phyloP scores from a whole-genome alignment of 1,139 yeast genomes.

The Neolecta irregularis region DNA sequence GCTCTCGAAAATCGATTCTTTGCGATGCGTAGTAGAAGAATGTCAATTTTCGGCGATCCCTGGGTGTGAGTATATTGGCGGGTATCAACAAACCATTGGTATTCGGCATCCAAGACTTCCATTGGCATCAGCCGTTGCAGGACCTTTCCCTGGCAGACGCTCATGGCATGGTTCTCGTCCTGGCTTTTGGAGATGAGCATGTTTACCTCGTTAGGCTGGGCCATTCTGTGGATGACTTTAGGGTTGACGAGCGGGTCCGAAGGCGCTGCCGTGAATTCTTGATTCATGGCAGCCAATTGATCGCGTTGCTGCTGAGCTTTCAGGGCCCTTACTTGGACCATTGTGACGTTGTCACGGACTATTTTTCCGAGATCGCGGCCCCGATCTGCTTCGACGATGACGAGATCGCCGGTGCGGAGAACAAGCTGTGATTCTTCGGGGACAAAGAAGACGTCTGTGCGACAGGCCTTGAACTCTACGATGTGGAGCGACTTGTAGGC shows the following conservation, averaged over 20 bases:
- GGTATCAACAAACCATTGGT: constrained; percentile 47
- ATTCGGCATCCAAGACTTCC: constrained; percentile 60
- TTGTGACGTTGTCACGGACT: constrained; percentile 45
- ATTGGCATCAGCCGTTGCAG: constrained; percentile 33
- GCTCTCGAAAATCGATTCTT: constrained; percentile 80
- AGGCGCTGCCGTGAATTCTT: too few relatives aligned
- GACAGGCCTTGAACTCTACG: constrained; percentile 74
- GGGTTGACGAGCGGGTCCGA: constrained; percentile 29
- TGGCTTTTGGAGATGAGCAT: constrained; percentile 44
- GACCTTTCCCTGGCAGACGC: constrained; percentile 44
- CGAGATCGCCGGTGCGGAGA: constrained; percentile 57
- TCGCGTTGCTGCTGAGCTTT: constrained; percentile 69
- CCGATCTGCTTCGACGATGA: constrained; percentile 93
- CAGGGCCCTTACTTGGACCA: constrained; percentile 67
- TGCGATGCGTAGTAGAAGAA: constrained; percentile 66
- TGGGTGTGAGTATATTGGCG: too few relatives aligned
- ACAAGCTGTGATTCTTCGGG: constrained; percentile 37
- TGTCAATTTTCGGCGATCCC: constrained; percentile 84
- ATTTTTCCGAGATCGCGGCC: constrained; percentile 83
- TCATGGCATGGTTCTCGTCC: constrained; percentile 62
- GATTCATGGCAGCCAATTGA: constrained; percentile 49
- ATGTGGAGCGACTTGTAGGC: constrained; percentile 31
- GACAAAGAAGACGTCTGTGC: constrained; percentile 66
- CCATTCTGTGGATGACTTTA: constrained; percentile 60
- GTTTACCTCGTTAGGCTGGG: constrained; percentile 44